Conservation (phyloP, 306 rosid genomes). For the Malus fusca region DNA sequence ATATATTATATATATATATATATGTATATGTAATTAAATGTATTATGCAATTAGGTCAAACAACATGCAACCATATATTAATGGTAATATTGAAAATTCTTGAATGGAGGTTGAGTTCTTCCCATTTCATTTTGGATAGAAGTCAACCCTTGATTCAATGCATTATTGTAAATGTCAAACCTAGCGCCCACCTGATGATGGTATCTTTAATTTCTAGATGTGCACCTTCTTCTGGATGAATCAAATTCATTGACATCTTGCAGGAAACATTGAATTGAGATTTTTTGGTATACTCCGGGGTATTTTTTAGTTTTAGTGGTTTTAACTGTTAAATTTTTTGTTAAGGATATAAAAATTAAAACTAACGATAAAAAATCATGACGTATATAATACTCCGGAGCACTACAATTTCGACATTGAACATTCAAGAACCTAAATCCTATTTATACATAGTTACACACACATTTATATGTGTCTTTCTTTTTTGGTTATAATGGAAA, state of each 20-base stretch:
- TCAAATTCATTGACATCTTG: neutral
- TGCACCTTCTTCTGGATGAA: neutral
- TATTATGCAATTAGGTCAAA: conserved; percentile 6
- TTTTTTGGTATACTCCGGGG: too few relatives aligned
- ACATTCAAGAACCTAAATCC: neutral
- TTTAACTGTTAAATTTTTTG: neutral
- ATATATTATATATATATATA: too few relatives aligned
- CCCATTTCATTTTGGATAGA: neutral
- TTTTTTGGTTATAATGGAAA: neutral
- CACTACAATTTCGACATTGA: neutral
- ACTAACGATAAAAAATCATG: too few relatives aligned
- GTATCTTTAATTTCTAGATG: neutral
- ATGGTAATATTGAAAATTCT: neutral
- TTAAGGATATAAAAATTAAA: too few relatives aligned
- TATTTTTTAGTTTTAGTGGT: too few relatives aligned
- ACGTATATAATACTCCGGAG: too few relatives aligned
- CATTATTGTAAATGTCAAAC: conserved; percentile 1
- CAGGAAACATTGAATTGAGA: neutral
- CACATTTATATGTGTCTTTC: neutral
- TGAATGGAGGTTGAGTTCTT: neutral
- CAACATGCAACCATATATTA: neutral
- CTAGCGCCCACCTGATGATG: neutral
- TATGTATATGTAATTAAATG: too few relatives aligned
- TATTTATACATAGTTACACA: neutral
- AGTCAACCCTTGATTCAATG: conserved; percentile 15